Base-by-base conservation (phyloP, 2,329 filamentous ascomycete species). In the Aspergillus hortae region DNA sequence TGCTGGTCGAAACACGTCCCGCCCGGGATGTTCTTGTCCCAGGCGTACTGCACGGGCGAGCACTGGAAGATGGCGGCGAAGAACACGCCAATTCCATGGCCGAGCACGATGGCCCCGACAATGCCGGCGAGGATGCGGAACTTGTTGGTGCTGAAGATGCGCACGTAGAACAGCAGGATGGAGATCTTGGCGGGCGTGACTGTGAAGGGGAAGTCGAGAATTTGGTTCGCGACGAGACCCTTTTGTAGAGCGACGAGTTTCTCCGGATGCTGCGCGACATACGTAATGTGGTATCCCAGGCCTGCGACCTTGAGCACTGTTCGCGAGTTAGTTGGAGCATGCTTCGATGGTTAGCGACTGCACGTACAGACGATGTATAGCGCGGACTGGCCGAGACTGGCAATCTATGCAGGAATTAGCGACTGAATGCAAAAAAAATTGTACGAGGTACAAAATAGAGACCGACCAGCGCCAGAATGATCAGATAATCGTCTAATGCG, bases 41-140 rank as follows among this genome's bases (percentile, higher is more conserved):
- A 64, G 10, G 43, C 50, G 40, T 54, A 59, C 21, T 40, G 27
- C 17, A 64, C 40, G 4, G 61, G 61, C 17, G 50, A 54, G 41
- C 61, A 64, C 36, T 64, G 61, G 47, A 64, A 63, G 32, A 64
- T 58, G 3, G 57, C 54, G 6, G 54, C 52, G 40, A 64, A 61
- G 7, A 63, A 46, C 4, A 61, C 55, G 1, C 50, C 50, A 19
- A 61, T 53, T 14, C 61, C 61, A 9, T 58, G 46, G 4, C 35
- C 54, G 2, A 62, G 15, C 12, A 64, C 60, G 6, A 62, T 35
- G 0, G 50, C 27, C 6, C 58, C 61, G n/a, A 62, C 53, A 3
- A 53, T 19, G 9, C 57, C 61, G 27, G 61, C 52, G 23, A 53
- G 44, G 17, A 59, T 53, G 23, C 48, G 52, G 41, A 61, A 62